Base-by-base conservation (phyloP, 1,284 basidiomycete species). In the Cutaneotrichosporon daszewskae region DNA sequence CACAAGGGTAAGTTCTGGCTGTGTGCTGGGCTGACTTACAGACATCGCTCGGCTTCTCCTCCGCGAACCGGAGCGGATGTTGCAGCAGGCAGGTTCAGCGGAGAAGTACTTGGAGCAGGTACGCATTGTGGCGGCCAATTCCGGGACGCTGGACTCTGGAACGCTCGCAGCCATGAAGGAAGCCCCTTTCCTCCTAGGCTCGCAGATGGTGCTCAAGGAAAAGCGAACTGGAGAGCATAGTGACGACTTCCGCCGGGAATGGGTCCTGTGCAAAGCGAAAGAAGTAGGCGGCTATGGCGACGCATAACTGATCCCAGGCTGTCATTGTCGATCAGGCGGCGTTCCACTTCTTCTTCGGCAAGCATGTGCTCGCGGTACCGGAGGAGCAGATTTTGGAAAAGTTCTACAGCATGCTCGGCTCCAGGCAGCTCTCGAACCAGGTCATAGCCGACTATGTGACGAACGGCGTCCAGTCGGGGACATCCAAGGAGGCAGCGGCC, bases 331-430 rank as follows among this genome's bases (percentile, higher is more conserved):
- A 92, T 61, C 85, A 89, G 62, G 82, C 79, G 31, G 83, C 83
- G 47, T 75, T 81, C 5, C 79, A 83, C 57, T 82, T 85, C 48
- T 75, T 84, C 25, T 94, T 94, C 60, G 81, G 84, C 8, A 79
- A 82, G 37, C 76, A 79, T 2, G 71, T 94, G 13, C 89, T 85
- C 0, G 89, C 88, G 4, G 92, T 90, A 0, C 91, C 92, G 60
- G 92, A 97, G 58, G 68, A 69, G 45, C 54, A 58, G 13, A 46
- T 68, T 6, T 55, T 71, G 17, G 67, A 69, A 39, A 55, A 57
- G 3, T 69, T 72, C 49, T 75, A 75, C 53, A 49, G 46, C 5
- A 57, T 66, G 23, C 64, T 78, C 3, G 76, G 76, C 3, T 85
- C 86, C 5, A 79, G 76, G 23, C 75, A 79, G 5, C 74, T 97